These are phyloP conservation scores for Trypanosoma conorhini DNA, from an alignment of 208 protist species.

Conservation along the genomic window DNA sequence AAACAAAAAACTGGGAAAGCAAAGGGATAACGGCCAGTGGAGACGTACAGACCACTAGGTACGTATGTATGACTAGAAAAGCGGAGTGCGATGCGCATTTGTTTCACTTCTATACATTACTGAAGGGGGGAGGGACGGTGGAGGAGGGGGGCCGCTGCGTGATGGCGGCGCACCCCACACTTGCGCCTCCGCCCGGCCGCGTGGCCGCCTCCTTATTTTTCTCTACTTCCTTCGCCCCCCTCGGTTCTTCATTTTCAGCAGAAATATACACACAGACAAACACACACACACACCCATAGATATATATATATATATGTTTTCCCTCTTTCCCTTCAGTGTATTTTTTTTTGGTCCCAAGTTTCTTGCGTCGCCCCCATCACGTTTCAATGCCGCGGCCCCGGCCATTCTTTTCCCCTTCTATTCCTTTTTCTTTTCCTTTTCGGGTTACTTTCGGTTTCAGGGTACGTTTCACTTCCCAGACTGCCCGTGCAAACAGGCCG, in stretches of 20 bases:
- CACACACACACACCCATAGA: no score
- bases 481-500: neutral
- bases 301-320: neutral
- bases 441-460: neutral
- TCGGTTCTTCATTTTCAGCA: neutral
- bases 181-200: neutral
- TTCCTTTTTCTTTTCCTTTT: neutral
- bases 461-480: neutral
- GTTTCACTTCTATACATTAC: neutral
- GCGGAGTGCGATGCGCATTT: neutral
- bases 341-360: neutral
- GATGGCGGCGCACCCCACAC: neutral
- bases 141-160: neutral
- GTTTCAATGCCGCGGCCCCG: neutral
- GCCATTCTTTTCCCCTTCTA: neutral
- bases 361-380: neutral
- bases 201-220: neutral
- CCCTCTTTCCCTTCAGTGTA: neutral
- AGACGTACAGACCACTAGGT: neutral
- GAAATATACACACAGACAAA: neutral
- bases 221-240: neutral
- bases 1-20: slow-evolving; percentile 20
- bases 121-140: neutral
- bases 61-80: slow-evolving; percentile 5
- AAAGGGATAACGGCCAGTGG: slow-evolving; percentile 6